Conservation (phyloP, 495 filamentous ascomycete species). For the Penicillium herquei region DNA sequence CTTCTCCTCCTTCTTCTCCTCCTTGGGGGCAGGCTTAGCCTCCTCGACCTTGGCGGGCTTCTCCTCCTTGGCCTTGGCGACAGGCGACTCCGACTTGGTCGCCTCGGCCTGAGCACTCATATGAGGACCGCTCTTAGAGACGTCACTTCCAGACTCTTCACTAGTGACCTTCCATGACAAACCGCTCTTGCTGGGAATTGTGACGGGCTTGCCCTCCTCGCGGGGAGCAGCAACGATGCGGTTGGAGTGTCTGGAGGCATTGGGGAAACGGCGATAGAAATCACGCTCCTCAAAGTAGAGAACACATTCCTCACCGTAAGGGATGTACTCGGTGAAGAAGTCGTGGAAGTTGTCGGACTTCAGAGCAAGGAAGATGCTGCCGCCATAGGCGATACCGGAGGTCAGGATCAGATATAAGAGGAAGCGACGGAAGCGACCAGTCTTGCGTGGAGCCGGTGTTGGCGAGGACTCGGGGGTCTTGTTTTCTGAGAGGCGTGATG, state of each 20-base stretch:
- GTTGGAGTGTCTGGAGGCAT: conserved; percentile 54
- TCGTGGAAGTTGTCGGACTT: conserved; percentile 98
- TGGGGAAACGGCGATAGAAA: conserved; percentile 87
- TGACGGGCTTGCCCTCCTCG: conserved; percentile 70
- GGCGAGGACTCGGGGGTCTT: conserved; percentile 36
- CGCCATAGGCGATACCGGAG: conserved; percentile 73
- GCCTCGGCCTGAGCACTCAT: conserved; percentile 41
- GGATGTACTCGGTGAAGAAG: conserved; percentile 97
- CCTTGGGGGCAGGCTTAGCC: conserved; percentile 30
- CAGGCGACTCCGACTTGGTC: conserved; percentile 37
- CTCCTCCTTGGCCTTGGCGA: conserved; percentile 45
- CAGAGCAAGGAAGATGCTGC: conserved; percentile 86
- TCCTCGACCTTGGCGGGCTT: conserved; percentile 31
- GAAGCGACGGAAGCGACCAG: conserved; percentile 73
- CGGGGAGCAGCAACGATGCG: conserved; percentile 41
- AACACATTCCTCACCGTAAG: conserved; percentile 90
- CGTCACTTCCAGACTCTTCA: conserved; percentile 40
- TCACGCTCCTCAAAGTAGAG: conserved; percentile 97
- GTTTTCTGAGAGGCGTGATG: conserved; percentile 15
- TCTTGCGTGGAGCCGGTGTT: conserved; percentile 57
- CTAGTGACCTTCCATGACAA: conserved; percentile 78
- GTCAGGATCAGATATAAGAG: conserved; percentile 70
- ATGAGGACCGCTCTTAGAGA: conserved; percentile 46
- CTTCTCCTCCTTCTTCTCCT: conserved; percentile 33
- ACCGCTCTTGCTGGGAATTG: conserved; percentile 80